Conservation (phyloP, 2,329 filamentous ascomycete genomes). For the Colletotrichum agaves region DNA sequence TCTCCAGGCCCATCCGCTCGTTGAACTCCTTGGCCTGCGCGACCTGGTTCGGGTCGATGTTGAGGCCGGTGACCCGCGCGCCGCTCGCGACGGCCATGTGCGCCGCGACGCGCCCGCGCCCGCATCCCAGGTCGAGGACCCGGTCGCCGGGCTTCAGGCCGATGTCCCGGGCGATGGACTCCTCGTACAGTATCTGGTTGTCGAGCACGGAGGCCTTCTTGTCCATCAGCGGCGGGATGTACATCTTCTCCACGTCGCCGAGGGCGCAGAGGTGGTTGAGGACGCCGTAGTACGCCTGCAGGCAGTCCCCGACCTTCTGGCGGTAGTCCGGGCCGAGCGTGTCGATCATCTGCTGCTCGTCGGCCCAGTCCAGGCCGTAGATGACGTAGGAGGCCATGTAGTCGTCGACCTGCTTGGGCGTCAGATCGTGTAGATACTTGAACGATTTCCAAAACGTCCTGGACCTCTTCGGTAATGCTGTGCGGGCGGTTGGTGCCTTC, state of each 20-base stretch:
- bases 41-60: constrained; percentile 65
- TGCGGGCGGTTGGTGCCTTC: constrained; percentile 11
- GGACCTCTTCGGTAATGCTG: constrained; percentile 53
- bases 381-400: constrained; percentile 68
- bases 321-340: constrained; percentile 61
- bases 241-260: constrained; percentile 68
- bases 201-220: constrained; percentile 59
- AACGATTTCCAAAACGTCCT: constrained; percentile 62
- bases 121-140: constrained; percentile 64
- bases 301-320: constrained; percentile 60
- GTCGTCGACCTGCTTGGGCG: constrained; percentile 61
- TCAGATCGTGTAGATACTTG: constrained; percentile 60
- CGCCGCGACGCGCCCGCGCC: constrained; percentile 63
- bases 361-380: constrained; percentile 65
- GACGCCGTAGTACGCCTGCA: constrained; percentile 63
- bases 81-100: constrained; percentile 62
- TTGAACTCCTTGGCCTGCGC: constrained; percentile 58
- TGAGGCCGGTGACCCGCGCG: constrained; percentile 60
- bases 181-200: constrained; percentile 64
- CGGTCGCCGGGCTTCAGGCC: constrained; percentile 56
- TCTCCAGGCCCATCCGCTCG: constrained; percentile 53
- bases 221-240: constrained; percentile 65
- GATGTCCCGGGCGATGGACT: constrained; percentile 59
- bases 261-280: constrained; percentile 65
- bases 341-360: constrained; percentile 59